phyloP scores from a whole-genome alignment of 202 grass and related monocot species.

The Digitaria exilis region DNA sequence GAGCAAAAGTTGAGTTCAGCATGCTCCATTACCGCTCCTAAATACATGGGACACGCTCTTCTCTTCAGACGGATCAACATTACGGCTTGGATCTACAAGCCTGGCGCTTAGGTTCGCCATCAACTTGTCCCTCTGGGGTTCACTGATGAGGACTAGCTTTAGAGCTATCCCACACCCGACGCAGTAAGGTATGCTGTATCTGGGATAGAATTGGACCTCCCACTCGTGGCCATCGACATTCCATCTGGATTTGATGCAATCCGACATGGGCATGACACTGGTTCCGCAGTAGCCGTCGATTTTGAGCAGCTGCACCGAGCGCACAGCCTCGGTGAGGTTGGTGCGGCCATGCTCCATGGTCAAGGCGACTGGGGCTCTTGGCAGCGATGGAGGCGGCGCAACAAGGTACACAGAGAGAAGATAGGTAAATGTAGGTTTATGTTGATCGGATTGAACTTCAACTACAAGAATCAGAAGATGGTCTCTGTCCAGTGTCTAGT shows the following conservation, averaged over 20 bases:
- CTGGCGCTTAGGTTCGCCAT: neutral
- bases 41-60: neutral
- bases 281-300: neutral
- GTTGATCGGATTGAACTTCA: too few species aligned
- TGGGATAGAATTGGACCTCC: neutral
- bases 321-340: neutral
- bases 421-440: too few species aligned
- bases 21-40: accelerated
- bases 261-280: accelerated
- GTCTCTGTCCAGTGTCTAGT: too few species aligned
- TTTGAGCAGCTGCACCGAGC: neutral
- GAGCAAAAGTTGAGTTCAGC: neutral
- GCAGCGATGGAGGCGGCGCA: neutral
- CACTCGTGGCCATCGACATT: neutral
- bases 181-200: too few species aligned
- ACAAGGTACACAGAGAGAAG: too few species aligned
- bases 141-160: neutral
- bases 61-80: neutral
- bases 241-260: neutral
- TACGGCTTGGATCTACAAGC: neutral
- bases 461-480: too few species aligned
- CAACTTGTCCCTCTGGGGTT: neutral
- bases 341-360: neutral
- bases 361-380: too few species aligned
- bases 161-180: neutral